Evolutionary conservation across 1,284 basidiomycete species (phyloP).

Genomic region (Cryptococcus sp.): DNA sequence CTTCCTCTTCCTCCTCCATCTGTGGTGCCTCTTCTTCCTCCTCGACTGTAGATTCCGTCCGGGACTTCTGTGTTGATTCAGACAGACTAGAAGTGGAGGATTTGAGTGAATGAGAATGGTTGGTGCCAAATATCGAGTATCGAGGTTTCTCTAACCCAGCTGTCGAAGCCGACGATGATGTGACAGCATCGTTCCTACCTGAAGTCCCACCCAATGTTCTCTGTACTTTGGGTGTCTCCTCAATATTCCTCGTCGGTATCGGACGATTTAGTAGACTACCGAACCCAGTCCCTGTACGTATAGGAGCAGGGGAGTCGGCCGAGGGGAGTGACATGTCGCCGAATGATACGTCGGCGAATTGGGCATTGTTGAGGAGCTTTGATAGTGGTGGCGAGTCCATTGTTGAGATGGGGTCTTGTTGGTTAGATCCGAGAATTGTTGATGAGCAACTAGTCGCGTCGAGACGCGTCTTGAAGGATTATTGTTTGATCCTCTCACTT

Average conservation of each 20-base stretch:
- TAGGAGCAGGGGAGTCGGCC: conserved; percentile 6
- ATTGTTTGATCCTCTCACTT: no score
- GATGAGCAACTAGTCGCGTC: no score
- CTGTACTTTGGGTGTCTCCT: background rate
- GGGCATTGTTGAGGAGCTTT: conserved; percentile 1
- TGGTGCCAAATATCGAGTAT: background rate
- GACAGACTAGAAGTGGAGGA: no score
- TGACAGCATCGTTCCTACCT: no score
- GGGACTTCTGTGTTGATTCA: background rate
- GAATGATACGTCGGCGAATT: conserved; percentile 3
- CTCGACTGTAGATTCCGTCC: no score
- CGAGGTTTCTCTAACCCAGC: background rate
- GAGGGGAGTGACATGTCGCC: conserved; percentile 5
- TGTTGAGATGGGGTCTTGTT: background rate
- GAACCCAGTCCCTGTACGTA: conserved; percentile 2
- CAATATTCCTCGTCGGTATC: background rate
- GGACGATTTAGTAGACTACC: background rate
- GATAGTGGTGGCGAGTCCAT: conserved; percentile 16
- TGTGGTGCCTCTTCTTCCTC: conserved; percentile 3
- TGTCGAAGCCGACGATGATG: background rate
- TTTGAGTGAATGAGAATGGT: no score
- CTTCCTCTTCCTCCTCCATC: conserved; percentile 2
- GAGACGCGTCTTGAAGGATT: no score
- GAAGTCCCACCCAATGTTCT: no score
- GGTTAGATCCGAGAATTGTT: no score